Evolutionary conservation across 1,284 basidiomycete species (phyloP).

Genomic region (Ceratobasidium sp.): DNA sequence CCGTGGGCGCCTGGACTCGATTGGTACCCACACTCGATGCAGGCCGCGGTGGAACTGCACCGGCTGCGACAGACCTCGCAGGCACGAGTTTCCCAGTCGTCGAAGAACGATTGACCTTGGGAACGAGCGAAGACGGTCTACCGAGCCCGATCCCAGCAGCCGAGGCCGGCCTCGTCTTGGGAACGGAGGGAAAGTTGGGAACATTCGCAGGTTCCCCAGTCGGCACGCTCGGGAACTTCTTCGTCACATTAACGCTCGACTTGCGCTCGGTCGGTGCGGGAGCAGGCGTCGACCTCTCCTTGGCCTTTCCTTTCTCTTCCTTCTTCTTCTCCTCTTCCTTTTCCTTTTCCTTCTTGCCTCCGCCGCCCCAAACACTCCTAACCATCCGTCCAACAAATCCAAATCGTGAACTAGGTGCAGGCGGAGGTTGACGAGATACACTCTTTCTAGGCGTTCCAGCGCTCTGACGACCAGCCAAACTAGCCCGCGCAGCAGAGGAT

Average conservation of each 20-base stretch:
- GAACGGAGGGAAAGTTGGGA: constrained; percentile 30
- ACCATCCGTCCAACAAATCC: constrained; percentile 41
- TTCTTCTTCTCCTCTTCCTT: constrained; percentile 31
- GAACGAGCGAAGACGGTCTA: constrained; percentile 21
- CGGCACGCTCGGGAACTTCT: constrained; percentile 40
- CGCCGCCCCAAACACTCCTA: constrained; percentile 33
- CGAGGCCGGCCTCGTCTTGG: constrained; percentile 27
- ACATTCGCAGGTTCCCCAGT: constrained; percentile 30
- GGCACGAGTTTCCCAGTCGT: constrained; percentile 4
- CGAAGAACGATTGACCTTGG: constrained; percentile 1
- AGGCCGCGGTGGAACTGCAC: not conserved
- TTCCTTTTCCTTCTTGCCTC: constrained; percentile 17
- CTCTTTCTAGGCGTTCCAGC: constrained; percentile 2
- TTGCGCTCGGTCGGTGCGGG: constrained; percentile 40
- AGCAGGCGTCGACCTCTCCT: constrained; percentile 18
- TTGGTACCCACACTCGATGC: not conserved
- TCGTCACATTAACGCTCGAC: constrained; percentile 31
- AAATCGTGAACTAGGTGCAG: constrained; percentile 12
- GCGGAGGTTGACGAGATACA: not conserved
- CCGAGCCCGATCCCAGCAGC: constrained; percentile 20
- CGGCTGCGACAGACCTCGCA: not conserved
- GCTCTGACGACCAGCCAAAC: constrained; percentile 30
- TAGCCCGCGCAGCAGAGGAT: constrained; percentile 25
- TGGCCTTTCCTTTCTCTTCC: constrained; percentile 5
- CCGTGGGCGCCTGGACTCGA: not conserved